Conservation (phyloP, 257 asterid species). For the Misopates orontium region DNA sequence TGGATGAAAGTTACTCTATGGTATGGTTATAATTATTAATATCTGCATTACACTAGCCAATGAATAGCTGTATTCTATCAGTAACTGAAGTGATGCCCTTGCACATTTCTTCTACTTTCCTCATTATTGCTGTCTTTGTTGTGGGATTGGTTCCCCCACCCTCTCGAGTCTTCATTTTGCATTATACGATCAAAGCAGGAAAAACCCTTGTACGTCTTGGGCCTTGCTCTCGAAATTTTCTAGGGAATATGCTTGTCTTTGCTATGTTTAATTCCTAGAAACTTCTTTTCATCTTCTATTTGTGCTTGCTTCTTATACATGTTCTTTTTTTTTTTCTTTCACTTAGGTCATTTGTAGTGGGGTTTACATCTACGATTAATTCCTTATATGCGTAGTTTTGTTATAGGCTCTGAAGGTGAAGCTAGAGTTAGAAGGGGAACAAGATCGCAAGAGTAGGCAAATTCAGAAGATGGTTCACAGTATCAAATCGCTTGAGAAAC, state of each 20-base stretch:
- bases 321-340: background rate
- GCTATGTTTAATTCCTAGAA: background rate
- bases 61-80: constrained; percentile 15
- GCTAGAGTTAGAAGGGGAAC: constrained; percentile 62
- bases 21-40: constrained; percentile 40
- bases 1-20: constrained; percentile 54
- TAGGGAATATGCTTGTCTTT: background rate
- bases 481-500: constrained; percentile 53
- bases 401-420: constrained; percentile 70
- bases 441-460: constrained; percentile 41
- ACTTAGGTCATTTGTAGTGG: constrained; percentile 12
- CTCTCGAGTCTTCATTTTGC: background rate
- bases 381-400: constrained; percentile 28
- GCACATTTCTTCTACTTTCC: constrained; percentile 21
- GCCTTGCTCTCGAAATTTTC: background rate
- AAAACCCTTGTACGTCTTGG: constrained; percentile 7
- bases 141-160: too few relatives aligned
- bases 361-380: constrained; percentile 14
- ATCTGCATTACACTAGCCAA: background rate
- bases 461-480: constrained; percentile 44
- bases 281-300: constrained; percentile 13
- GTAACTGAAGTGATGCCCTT: constrained; percentile 19
- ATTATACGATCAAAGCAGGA: constrained; percentile 6
- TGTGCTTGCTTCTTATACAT: background rate
- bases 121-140: background rate